Evolutionary conservation across 805 yeast genomes (phyloP).

Genomic region (Jamesozyma lodderae): DNA sequence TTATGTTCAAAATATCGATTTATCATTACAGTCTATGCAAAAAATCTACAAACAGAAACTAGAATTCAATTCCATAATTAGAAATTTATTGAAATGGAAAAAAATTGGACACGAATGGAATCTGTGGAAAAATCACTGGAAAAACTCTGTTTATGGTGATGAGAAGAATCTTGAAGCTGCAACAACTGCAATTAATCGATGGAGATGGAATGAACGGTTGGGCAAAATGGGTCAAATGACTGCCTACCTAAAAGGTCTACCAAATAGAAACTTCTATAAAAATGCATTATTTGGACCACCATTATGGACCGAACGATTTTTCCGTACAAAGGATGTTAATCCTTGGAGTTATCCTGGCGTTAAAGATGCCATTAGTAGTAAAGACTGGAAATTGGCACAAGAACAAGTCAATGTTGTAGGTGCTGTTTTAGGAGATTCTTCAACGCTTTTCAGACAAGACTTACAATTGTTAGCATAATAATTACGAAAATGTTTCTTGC

Average conservation of each 20-base stretch:
- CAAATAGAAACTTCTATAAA: slow-evolving; percentile 53
- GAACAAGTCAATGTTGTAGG: slow-evolving; percentile 39
- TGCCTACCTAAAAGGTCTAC: slow-evolving; percentile 36
- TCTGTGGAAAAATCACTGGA: slow-evolving; percentile 56
- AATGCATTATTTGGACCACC: slow-evolving; percentile 65
- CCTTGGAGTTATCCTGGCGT: slow-evolving; percentile 62
- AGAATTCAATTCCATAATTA: slow-evolving; percentile 24
- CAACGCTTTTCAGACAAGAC: slow-evolving; percentile 20
- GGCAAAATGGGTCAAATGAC: slow-evolving; percentile 44
- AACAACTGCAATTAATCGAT: slow-evolving; percentile 52
- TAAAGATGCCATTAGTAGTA: slow-evolving; percentile 52
- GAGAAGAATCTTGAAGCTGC: slow-evolving; percentile 59
- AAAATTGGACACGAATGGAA: slow-evolving; percentile 38
- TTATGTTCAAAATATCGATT: slow-evolving; percentile 36
- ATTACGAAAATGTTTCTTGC: not conserved
- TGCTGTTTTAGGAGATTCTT: slow-evolving; percentile 25
- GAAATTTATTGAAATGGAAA: slow-evolving; percentile 34
- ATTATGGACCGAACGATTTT: slow-evolving; percentile 40
- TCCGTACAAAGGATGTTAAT: slow-evolving; percentile 1
- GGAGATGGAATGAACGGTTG: slow-evolving; percentile 67
- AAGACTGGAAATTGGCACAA: slow-evolving; percentile 46
- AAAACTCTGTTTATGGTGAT: slow-evolving; percentile 32
- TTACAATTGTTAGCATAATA: slow-evolving; percentile 1
- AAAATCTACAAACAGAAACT: slow-evolving; percentile 15
- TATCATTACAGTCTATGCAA: slow-evolving; percentile 39